Percentiles rank a stretch among this genome's conserved stretches.
These are phyloP conservation scores for Kondoa malvinella DNA, from an alignment of 768 basidiomycete genomes.

Conservation along the genomic window DNA sequence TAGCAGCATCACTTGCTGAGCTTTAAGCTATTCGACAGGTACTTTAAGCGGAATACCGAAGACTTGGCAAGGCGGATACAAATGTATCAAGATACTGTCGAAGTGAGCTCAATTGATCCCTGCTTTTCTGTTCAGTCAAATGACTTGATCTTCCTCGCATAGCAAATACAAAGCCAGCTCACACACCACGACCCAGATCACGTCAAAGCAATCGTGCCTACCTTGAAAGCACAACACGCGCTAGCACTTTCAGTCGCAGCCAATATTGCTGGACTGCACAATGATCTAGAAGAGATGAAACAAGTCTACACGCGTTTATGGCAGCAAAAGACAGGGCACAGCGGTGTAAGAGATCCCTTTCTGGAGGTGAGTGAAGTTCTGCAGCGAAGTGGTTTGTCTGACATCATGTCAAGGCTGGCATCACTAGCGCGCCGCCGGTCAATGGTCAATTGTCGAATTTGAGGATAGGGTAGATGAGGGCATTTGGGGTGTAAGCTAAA, in stretches of 20 bases:
- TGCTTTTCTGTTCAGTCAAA: background rate
- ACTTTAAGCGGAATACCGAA: constrained; percentile 21
- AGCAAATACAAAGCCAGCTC: constrained; percentile 8
- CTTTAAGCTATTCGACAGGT: constrained; percentile 15
- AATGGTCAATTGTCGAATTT: background rate
- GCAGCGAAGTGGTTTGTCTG: constrained; percentile 8
- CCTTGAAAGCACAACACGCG: constrained; percentile 24
- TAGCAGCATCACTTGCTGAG: background rate
- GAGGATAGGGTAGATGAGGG: constrained; percentile 2
- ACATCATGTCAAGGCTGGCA: constrained; percentile 5
- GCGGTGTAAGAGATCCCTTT: constrained; percentile 21
- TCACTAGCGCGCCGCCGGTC: background rate
- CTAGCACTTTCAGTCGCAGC: constrained; percentile 22
- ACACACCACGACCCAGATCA: constrained; percentile 12
- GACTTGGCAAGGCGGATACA: constrained; percentile 19
- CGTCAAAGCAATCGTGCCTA: constrained; percentile 20
- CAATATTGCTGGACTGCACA: constrained; percentile 16
- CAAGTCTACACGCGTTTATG: constrained; percentile 22
- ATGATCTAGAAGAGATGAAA: constrained; percentile 20
- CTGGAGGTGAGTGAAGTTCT: too few species aligned
- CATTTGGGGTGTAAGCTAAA: too few species aligned
- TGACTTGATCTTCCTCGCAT: background rate
- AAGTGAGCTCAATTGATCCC: constrained; percentile 9
- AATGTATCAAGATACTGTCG: constrained; percentile 20
- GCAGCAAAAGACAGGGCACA: constrained; percentile 20